These are phyloP conservation scores for Fimicolochytrium jonesii DNA, from an alignment of 192 early-diverging fungal genomes.

Conservation along the genomic window DNA sequence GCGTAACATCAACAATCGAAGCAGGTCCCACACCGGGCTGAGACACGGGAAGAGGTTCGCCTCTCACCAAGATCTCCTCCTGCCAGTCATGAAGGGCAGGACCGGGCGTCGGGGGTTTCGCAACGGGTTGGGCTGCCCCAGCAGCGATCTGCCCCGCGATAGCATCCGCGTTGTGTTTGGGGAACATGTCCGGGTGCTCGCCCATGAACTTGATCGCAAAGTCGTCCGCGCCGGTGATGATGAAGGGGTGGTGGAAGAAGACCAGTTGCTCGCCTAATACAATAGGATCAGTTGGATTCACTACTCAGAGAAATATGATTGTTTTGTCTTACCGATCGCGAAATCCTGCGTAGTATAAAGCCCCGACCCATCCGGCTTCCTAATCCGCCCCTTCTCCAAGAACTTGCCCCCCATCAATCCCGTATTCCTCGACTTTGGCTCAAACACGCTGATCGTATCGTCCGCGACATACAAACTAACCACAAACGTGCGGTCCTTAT, in stretches of 20 bases:
- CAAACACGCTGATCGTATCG: conserved; percentile 56
- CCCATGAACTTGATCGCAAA: conserved; percentile 59
- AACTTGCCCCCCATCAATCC: conserved; percentile 61
- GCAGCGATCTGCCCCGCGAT: not conserved
- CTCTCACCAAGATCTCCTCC: not conserved
- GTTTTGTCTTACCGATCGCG: conserved; percentile 37
- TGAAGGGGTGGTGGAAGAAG: conserved; percentile 50
- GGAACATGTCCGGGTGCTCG: conserved; percentile 37
- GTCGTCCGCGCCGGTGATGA: conserved; percentile 52
- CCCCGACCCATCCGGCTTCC: conserved; percentile 37
- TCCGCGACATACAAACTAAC: conserved; percentile 50
- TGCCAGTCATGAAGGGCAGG: conserved; percentile 4
- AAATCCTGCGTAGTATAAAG: conserved; percentile 53
- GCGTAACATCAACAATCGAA: too few species aligned
- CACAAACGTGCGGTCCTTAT: conserved; percentile 55
- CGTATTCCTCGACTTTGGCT: conserved; percentile 50
- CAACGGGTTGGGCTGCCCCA: not conserved
- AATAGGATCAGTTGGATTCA: too few species aligned
- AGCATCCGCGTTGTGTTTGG: conserved; percentile 7
- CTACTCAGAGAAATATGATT: not conserved
- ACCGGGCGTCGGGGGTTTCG: not conserved
- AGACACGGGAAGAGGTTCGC: conserved; percentile 2
- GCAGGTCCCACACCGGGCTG: not conserved
- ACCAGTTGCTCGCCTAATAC: conserved; percentile 42
- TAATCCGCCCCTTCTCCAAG: conserved; percentile 49